A percentile compares a stretch with the other conserved stretches of the same genome.
These are phyloP conservation scores for Dactylonectria estremocensis DNA, from an alignment of 2,329 filamentous ascomycete genomes.

Conservation along the genomic window DNA sequence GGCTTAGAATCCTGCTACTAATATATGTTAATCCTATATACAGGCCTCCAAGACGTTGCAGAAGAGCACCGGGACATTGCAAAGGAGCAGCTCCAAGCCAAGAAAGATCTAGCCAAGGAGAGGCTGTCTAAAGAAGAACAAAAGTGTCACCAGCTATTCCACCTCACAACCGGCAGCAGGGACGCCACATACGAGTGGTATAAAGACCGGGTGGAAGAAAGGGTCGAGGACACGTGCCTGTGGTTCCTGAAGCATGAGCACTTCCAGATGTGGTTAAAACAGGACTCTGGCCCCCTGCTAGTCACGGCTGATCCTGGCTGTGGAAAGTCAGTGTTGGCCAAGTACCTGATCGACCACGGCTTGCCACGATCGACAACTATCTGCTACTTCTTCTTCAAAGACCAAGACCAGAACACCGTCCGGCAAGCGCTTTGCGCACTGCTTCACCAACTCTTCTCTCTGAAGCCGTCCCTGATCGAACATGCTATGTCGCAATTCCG, in stretches of 20 bases:
- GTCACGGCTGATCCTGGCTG: slow-evolving; percentile 58
- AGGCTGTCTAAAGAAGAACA: slow-evolving; percentile 19
- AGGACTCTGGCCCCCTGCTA: slow-evolving; percentile 49
- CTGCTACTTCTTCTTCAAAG: slow-evolving; percentile 62
- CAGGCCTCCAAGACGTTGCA: not conserved
- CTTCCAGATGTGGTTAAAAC: slow-evolving; percentile 13
- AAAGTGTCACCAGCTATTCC: slow-evolving; percentile 34
- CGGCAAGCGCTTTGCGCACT: slow-evolving; percentile 56
- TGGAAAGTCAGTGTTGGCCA: slow-evolving; percentile 57
- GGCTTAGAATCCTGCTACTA: not conserved
- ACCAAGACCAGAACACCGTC: slow-evolving; percentile 54
- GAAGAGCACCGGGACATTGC: not conserved
- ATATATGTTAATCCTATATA: not conserved
- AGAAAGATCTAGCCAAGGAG: slow-evolving; percentile 20
- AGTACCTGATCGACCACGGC: slow-evolving; percentile 5
- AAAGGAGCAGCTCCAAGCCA: slow-evolving; percentile 13
- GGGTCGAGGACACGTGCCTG: slow-evolving; percentile 12
- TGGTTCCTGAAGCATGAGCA: not conserved
- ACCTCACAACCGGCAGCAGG: slow-evolving; percentile 17
- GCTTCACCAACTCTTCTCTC: slow-evolving; percentile 57
- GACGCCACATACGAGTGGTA: slow-evolving; percentile 49
- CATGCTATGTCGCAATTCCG: slow-evolving; percentile 49
- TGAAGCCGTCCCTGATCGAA: slow-evolving; percentile 49
- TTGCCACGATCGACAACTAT: slow-evolving; percentile 45
- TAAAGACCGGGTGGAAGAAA: slow-evolving; percentile 38